These are phyloP conservation scores for Alternaria sp. DNA, from an alignment of 2,329 filamentous ascomycete genomes.

Conservation along the genomic window DNA sequence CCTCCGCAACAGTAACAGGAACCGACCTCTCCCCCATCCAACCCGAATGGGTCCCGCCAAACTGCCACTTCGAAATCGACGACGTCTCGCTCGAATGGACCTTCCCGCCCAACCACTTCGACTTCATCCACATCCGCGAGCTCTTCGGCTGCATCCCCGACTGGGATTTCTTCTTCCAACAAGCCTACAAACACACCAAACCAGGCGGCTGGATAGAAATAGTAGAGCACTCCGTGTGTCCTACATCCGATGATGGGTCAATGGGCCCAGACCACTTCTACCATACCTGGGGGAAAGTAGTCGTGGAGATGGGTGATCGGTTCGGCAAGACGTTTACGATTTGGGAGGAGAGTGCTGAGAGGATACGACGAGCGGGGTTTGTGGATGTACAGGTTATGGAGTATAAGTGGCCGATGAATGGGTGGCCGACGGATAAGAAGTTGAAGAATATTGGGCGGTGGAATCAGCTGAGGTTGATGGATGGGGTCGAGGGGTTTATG, in stretches of 20 bases:
- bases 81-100: conserved; percentile 54
- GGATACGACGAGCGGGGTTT: conserved; percentile 43
- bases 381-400: conserved; percentile 41
- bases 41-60: conserved; percentile 55
- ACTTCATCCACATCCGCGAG: conserved; percentile 56
- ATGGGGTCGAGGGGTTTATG: conserved; percentile 49
- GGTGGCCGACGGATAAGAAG: conserved; percentile 40
- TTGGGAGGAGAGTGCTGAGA: conserved; percentile 42
- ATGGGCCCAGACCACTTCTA: conserved; percentile 47
- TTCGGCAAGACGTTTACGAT: conserved; percentile 49
- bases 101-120: conserved; percentile 45
- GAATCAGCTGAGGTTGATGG: conserved; percentile 46
- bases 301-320: conserved; percentile 45
- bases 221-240: conserved; percentile 51
- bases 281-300: conserved; percentile 43
- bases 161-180: conserved; percentile 53
- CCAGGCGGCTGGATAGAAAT: conserved; percentile 55
- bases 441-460: conserved; percentile 47
- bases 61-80: conserved; percentile 57
- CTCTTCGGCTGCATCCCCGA: conserved; percentile 55
- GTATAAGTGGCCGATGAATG: conserved; percentile 48
- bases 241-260: conserved; percentile 51
- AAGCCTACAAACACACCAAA: conserved; percentile 45
- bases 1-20: conserved; percentile 47
- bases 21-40: conserved; percentile 59